These are phyloP conservation scores for Cryphonectria japonica DNA, from an alignment of 2,329 filamentous ascomycete species.

Conservation along the genomic window DNA sequence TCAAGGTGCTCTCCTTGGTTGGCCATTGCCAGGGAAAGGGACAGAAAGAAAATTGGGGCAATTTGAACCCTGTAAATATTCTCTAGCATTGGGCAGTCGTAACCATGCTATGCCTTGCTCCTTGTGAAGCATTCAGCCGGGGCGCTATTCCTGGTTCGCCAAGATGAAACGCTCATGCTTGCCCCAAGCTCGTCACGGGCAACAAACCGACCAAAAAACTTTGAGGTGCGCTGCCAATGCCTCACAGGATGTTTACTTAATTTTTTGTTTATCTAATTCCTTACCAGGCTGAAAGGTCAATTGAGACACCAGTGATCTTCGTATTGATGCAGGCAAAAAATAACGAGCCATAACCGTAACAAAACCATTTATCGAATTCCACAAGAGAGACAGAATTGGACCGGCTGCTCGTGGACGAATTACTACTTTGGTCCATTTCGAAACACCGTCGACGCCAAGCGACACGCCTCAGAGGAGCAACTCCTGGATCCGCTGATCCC, in stretches of 20 bases:
- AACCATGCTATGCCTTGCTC: neutral
- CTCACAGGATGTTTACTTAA: neutral
- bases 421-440: neutral
- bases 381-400: neutral
- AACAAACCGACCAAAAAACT: neutral
- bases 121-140: neutral
- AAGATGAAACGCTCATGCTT: slow-evolving; percentile 7
- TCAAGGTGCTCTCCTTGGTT: neutral
- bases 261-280: no score
- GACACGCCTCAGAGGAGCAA: neutral
- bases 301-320: neutral
- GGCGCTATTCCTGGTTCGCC: slow-evolving; percentile 3
- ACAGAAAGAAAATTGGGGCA: neutral
- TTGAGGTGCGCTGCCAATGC: neutral
- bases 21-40: neutral
- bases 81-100: neutral
- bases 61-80: neutral
- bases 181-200: neutral
- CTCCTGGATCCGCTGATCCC: slow-evolving; percentile 6
- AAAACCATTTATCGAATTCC: neutral
- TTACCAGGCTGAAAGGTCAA: neutral
- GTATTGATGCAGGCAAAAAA: neutral
- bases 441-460: slow-evolving; percentile 7
- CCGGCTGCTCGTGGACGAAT: neutral
- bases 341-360: neutral